Evolutionary conservation across 345 rosid species (phyloP).

Genomic region (Schrenkiella parvula): DNA sequence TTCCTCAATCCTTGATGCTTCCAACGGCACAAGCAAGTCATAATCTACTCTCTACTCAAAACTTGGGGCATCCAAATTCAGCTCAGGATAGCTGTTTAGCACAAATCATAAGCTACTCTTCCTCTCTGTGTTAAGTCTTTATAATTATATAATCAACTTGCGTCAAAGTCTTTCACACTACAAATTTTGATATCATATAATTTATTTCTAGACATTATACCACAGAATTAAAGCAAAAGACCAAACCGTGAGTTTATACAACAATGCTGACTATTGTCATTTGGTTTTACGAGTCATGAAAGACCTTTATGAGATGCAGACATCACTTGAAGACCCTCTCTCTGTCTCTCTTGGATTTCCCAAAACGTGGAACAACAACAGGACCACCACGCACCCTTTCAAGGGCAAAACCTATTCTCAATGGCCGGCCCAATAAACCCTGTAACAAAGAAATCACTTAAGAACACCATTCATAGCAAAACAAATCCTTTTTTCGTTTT

Average conservation of each 20-base stretch:
- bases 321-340: conserved; percentile 13
- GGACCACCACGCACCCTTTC: conserved; percentile 79
- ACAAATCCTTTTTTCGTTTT: background rate
- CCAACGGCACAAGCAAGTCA: background rate
- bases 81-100: background rate
- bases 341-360: conserved; percentile 21
- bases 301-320: background rate
- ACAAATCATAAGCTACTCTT: conserved; percentile 2
- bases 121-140: background rate
- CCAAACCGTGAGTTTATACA: background rate
- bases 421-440: conserved; percentile 80
- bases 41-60: too few relatives aligned
- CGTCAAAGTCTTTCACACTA: background rate
- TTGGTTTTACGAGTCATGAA: background rate
- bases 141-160: background rate
- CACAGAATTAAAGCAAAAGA: background rate
- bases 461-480: background rate
- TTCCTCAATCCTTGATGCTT: background rate
- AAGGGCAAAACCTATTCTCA: conserved; percentile 72
- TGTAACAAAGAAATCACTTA: conserved; percentile 26
- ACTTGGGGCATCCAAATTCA: background rate
- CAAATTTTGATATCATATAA: background rate
- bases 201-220: background rate
- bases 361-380: conserved; percentile 66
- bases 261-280: background rate